Evolutionary conservation across 2,329 filamentous ascomycete species (phyloP).

Genomic region (Fusarium phyllophilum): DNA sequence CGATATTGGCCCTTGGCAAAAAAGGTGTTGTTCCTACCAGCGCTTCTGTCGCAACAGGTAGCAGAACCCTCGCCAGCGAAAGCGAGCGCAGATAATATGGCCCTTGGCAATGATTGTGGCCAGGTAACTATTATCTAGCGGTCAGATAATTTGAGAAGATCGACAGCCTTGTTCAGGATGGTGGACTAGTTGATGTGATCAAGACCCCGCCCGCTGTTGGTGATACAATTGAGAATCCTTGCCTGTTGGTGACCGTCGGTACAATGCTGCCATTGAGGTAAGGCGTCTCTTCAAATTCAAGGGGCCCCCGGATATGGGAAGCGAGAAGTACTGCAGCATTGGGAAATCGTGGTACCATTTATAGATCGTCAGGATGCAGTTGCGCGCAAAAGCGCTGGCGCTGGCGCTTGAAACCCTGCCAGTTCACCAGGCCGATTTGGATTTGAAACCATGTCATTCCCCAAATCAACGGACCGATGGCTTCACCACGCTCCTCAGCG

Average conservation of each 20-base stretch:
- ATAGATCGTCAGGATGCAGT: conserved; percentile 16
- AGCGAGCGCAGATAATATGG: conserved; percentile 6
- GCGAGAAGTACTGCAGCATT: conserved; percentile 19
- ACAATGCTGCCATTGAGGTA: conserved; percentile 23
- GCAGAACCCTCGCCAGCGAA: conserved; percentile 15
- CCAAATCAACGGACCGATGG: neutral
- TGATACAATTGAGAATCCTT: conserved; percentile 33
- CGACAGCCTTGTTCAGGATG: conserved; percentile 25
- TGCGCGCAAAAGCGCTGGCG: conserved; percentile 7
- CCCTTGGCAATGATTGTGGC: conserved; percentile 25
- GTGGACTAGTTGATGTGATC: conserved; percentile 33
- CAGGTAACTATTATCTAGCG: conserved; percentile 27
- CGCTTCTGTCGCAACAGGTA: conserved; percentile 11
- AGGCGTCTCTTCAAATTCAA: conserved; percentile 33
- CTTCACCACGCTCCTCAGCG: neutral
- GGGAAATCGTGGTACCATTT: conserved; percentile 32
- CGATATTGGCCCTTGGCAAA: conserved; percentile 26
- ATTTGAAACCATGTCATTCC: neutral
- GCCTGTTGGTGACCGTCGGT: conserved; percentile 20
- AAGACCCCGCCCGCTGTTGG: conserved; percentile 38
- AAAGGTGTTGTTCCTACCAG: conserved; percentile 6
- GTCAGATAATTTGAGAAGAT: conserved; percentile 25
- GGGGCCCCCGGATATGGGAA: conserved; percentile 20
- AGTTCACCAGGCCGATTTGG: neutral
- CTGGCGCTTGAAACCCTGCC: conserved; percentile 10